These are phyloP conservation scores for Salix koriyanagi DNA, from an alignment of 345 rosid species.

Conservation along the genomic window DNA sequence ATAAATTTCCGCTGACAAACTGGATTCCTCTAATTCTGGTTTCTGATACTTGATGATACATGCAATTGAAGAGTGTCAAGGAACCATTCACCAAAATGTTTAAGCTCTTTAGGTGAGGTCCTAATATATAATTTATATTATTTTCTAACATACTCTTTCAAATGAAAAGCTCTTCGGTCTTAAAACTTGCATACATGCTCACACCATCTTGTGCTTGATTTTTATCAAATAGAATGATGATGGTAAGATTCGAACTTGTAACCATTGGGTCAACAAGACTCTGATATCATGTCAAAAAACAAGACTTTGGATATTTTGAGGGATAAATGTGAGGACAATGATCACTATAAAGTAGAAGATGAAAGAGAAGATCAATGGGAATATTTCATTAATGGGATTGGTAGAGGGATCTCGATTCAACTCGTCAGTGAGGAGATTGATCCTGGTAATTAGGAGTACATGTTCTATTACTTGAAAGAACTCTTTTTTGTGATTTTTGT, in stretches of 20 bases:
- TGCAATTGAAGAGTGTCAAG: slow-evolving; percentile 47
- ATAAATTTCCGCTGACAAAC: background rate
- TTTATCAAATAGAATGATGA: no score
- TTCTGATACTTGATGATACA: slow-evolving; percentile 28
- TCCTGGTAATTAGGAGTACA: slow-evolving; percentile 46
- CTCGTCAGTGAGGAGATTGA: slow-evolving; percentile 80
- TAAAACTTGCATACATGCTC: no score
- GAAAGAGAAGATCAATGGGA: slow-evolving; percentile 66
- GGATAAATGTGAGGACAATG: slow-evolving; percentile 52
- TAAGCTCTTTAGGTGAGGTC: no score
- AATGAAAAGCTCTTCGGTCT: no score
- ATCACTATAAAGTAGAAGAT: slow-evolving; percentile 74
- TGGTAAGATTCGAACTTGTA: no score
- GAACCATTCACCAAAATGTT: no score
- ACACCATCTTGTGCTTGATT: no score
- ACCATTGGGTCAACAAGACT: no score
- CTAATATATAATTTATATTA: no score
- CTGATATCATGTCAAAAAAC: no score
- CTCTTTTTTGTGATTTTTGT: background rate
- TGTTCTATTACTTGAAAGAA: background rate
- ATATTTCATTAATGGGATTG: slow-evolving; percentile 64
- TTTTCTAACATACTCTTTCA: no score
- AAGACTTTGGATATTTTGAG: background rate
- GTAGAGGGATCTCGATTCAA: slow-evolving; percentile 73
- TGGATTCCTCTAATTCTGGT: background rate